These are phyloP conservation scores for Backusella morwellensis DNA, from an alignment of 192 early-diverging fungal genomes.

Conservation along the genomic window DNA sequence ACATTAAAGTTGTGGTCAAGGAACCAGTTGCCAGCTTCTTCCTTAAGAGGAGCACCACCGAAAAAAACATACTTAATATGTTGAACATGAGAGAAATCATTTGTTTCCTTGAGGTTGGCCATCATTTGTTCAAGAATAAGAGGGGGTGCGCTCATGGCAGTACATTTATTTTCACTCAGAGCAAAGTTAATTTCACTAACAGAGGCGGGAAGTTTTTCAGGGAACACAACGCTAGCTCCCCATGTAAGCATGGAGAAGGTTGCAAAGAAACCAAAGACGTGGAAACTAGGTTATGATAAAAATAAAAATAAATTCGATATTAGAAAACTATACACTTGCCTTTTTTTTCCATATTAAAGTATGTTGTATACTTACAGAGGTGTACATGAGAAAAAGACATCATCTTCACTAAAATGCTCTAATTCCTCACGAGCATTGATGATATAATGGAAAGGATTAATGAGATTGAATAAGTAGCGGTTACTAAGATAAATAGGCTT, in stretches of 20 bases:
- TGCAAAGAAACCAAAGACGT: not conserved
- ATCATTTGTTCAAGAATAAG: not conserved
- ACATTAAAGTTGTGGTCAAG: constrained; percentile 6
- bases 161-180: constrained; percentile 1
- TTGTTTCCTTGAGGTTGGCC: not conserved
- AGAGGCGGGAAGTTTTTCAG: constrained; percentile 1
- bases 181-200: constrained; percentile 1
- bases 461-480: not conserved
- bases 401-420: not conserved
- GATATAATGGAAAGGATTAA: not conserved
- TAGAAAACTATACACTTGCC: not conserved
- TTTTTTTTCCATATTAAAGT: not conserved
- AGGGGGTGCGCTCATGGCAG: not conserved
- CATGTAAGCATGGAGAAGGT: not conserved
- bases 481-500: constrained; percentile 18
- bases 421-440: not conserved
- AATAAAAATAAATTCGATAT: not conserved
- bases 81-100: not conserved
- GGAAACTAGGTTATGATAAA: not conserved
- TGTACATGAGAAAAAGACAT: constrained; percentile 4
- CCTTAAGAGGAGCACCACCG: constrained; percentile 18
- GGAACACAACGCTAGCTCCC: not conserved
- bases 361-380: constrained; percentile 11
- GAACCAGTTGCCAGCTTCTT: not conserved
- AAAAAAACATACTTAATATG: not conserved